Evolutionary conservation across 768 basidiomycete genomes (phyloP).

Genomic region (Pulveroboletus sp.): DNA sequence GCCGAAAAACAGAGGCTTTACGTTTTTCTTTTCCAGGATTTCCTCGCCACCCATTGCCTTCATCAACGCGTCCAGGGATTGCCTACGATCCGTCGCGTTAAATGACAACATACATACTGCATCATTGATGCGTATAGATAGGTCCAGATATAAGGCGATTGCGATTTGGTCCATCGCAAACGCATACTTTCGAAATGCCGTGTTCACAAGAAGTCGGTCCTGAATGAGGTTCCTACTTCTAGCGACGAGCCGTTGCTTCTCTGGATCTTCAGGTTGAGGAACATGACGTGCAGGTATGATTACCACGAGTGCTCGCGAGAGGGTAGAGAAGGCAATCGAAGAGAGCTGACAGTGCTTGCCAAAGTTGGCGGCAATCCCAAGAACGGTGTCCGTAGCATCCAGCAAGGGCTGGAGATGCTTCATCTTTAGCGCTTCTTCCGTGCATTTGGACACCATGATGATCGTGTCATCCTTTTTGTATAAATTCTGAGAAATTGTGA

Average conservation of each 20-base stretch:
- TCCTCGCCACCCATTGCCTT: conserved; percentile 36
- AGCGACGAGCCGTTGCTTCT: background rate
- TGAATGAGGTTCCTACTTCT: conserved; percentile 26
- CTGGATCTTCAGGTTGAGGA: background rate
- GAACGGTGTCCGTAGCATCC: conserved; percentile 16
- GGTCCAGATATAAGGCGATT: conserved; percentile 37
- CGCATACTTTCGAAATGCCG: conserved; percentile 31
- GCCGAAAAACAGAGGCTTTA: conserved; percentile 30
- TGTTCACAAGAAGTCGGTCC: conserved; percentile 31
- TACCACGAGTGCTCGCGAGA: conserved; percentile 34
- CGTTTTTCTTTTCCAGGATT: conserved; percentile 25
- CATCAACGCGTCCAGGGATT: conserved; percentile 35
- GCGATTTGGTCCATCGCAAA: conserved; percentile 47
- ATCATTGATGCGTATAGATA: conserved; percentile 29
- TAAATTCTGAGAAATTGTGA: conserved; percentile 32
- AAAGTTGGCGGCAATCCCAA: conserved; percentile 45
- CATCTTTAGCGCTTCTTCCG: conserved; percentile 26
- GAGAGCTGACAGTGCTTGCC: conserved; percentile 33
- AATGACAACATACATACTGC: conserved; percentile 43
- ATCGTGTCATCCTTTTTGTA: conserved; percentile 24
- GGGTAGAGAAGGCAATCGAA: conserved; percentile 39
- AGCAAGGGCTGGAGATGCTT: conserved; percentile 30
- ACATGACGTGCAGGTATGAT: conserved; percentile 20
- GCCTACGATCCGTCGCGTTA: conserved; percentile 16
- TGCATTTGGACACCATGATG: conserved; percentile 27